phyloP scores from a whole-genome alignment of 2,329 filamentous ascomycete genomes.

The Nemania sp. region DNA sequence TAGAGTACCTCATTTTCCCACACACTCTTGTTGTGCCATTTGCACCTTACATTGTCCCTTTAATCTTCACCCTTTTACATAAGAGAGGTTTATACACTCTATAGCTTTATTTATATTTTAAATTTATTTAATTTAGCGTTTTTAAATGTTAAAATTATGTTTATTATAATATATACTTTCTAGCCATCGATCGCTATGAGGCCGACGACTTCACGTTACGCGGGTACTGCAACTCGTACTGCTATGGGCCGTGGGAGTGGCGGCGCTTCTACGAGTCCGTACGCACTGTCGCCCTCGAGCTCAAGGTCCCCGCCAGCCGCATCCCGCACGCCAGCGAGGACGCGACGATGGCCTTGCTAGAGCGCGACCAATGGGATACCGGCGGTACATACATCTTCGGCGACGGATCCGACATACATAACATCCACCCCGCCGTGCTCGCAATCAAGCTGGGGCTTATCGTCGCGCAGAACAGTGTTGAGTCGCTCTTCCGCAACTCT shows the following conservation, averaged over 20 bases:
- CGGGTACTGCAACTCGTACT: neutral
- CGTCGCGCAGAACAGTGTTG: neutral
- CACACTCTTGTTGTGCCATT: too few species aligned
- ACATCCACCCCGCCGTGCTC: conserved; percentile 2
- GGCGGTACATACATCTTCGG: conserved; percentile 16
- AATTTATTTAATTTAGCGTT: too few species aligned
- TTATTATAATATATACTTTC: too few species aligned
- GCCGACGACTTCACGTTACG: conserved; percentile 13
- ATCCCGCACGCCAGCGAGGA: neutral
- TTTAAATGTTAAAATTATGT: too few species aligned
- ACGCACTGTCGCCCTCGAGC: conserved; percentile 4
- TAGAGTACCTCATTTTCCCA: too few species aligned
- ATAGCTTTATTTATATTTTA: too few species aligned
- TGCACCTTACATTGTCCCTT: too few species aligned
- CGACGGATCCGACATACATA: conserved; percentile 1
- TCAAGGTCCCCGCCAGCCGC: conserved; percentile 12
- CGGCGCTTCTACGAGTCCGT: conserved; percentile 6
- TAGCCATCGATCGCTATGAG: conserved; percentile 14
- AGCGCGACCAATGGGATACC: conserved; percentile 7
- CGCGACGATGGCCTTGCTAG: neutral
- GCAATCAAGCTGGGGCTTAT: neutral
- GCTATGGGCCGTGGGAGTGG: conserved; percentile 5
- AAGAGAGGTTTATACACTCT: too few species aligned
- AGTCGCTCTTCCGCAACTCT: conserved; percentile 4
- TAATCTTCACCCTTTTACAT: too few species aligned